These are phyloP conservation scores for Trametes cingulata DNA, from an alignment of 768 basidiomycete genomes.

Conservation along the genomic window DNA sequence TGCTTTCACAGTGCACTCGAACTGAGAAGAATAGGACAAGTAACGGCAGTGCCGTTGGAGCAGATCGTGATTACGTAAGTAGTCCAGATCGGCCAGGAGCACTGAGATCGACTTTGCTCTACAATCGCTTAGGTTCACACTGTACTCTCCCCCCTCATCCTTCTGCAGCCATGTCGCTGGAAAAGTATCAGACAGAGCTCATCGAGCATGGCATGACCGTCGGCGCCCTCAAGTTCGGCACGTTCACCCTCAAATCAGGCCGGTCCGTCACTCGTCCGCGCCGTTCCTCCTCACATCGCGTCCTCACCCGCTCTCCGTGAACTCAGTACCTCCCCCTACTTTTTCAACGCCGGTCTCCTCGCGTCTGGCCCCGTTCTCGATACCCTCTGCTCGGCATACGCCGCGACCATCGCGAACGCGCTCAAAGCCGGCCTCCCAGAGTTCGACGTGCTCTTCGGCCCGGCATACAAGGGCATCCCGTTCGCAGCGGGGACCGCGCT, in stretches of 20 bases:
- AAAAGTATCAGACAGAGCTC: constrained; percentile 60
- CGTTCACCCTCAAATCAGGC: constrained; percentile 93
- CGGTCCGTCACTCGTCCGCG: constrained; percentile 53
- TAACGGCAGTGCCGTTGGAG: too few species aligned
- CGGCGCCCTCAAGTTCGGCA: constrained; percentile 85
- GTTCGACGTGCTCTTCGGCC: constrained; percentile 91
- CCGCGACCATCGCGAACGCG: constrained; percentile 69
- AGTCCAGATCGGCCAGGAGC: too few species aligned
- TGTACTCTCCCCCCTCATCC: too few species aligned
- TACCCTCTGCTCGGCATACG: constrained; percentile 79
- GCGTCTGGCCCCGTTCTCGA: constrained; percentile 81
- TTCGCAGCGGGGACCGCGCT: constrained; percentile 86
- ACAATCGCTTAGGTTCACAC: too few species aligned
- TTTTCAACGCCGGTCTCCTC: constrained; percentile 93
- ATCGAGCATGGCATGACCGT: constrained; percentile 68
- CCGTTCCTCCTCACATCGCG: constrained; percentile 8
- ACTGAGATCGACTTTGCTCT: too few species aligned
- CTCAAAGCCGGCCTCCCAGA: constrained; percentile 39
- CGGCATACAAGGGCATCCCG: constrained; percentile 96
- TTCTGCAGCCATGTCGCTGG: constrained; percentile 32
- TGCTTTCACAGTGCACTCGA: too few species aligned
- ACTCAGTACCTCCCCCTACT: constrained; percentile 85
- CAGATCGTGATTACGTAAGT: too few species aligned
- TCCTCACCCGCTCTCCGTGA: constrained; percentile 9
- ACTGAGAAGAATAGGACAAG: too few species aligned